Evolutionary conservation across 2,329 filamentous ascomycete genomes (phyloP).

Genomic region (Pseudofabraea citricarpa): DNA sequence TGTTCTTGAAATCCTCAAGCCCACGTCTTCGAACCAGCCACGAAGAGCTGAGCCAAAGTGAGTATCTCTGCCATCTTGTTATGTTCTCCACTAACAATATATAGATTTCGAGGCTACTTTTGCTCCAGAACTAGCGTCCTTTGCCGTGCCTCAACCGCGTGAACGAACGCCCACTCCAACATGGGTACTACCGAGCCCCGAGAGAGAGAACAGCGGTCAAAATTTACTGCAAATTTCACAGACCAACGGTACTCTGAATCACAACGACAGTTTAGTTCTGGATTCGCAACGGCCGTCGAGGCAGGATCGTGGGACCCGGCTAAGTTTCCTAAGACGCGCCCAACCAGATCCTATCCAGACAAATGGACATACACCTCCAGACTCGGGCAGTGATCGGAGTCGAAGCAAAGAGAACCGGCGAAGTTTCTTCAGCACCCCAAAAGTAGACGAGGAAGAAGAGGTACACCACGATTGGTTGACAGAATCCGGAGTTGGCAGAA

Average conservation of each 20-base stretch:
- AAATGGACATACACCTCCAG: neutral
- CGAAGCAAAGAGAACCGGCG: neutral
- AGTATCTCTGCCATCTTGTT: constrained; percentile 29
- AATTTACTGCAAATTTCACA: constrained; percentile 9
- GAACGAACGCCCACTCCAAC: constrained; percentile 36
- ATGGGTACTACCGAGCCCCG: constrained; percentile 19
- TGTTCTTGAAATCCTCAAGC: constrained; percentile 57
- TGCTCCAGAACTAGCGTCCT: constrained; percentile 59
- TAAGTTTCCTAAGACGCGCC: constrained; percentile 1
- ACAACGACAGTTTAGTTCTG: constrained; percentile 12
- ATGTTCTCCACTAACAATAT: neutral
- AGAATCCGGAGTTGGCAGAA: constrained; percentile 2
- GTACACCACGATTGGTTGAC: neutral
- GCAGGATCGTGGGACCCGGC: constrained; percentile 13
- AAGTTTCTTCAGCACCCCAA: neutral
- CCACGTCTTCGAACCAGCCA: constrained; percentile 50
- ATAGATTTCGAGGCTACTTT: constrained; percentile 59
- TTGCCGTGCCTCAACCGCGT: constrained; percentile 45
- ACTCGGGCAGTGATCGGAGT: neutral
- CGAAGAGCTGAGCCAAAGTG: constrained; percentile 61
- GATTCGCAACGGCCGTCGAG: constrained; percentile 7
- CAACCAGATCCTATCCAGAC: neutral
- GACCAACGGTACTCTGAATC: constrained; percentile 7
- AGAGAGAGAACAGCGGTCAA: constrained; percentile 3
- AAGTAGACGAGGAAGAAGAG: no score